phyloP scores from a whole-genome alignment of 169 alveolate species.

The Eimeria maxima region DNA sequence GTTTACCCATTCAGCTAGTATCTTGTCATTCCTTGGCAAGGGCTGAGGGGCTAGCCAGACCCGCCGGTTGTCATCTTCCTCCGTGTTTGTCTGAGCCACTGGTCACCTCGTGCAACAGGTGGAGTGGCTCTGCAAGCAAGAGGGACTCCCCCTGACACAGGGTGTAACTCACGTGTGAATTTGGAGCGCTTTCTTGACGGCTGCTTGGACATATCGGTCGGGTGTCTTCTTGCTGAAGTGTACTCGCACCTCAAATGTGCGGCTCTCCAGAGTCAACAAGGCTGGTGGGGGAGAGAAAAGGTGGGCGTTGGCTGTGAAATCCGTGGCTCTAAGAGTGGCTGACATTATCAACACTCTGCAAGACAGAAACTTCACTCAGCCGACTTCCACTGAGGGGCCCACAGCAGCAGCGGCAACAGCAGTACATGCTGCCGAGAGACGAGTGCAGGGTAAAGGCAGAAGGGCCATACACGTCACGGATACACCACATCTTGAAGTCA shows the following conservation, averaged over 20 bases:
- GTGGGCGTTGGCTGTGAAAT: constrained; percentile 94
- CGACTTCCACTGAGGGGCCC: not conserved
- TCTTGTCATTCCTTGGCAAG: too few species aligned
- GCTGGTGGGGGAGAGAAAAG: constrained; percentile 94
- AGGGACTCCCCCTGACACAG: not conserved
- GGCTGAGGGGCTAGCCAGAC: too few species aligned
- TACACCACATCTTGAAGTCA: not conserved
- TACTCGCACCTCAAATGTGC: constrained; percentile 95
- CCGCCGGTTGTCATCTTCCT: too few species aligned
- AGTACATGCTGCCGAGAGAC: not conserved
- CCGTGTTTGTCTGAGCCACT: not conserved
- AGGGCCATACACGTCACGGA: not conserved
- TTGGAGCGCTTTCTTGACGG: constrained; percentile 90
- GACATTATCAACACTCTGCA: constrained; percentile 98
- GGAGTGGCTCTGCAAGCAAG: not conserved
- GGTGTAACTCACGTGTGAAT: constrained; percentile 83
- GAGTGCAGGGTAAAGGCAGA: not conserved
- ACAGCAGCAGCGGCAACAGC: constrained; percentile 6
- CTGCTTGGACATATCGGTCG: constrained; percentile 94
- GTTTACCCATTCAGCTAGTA: too few species aligned
- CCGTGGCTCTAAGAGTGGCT: constrained; percentile 98
- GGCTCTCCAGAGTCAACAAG: constrained; percentile 93
- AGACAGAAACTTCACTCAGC: not conserved
- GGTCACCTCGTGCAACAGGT: not conserved
- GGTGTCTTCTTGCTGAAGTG: constrained; percentile 93